Evolutionary conservation across 768 basidiomycete species (phyloP).

Genomic region (Lactarius hengduanensis): DNA sequence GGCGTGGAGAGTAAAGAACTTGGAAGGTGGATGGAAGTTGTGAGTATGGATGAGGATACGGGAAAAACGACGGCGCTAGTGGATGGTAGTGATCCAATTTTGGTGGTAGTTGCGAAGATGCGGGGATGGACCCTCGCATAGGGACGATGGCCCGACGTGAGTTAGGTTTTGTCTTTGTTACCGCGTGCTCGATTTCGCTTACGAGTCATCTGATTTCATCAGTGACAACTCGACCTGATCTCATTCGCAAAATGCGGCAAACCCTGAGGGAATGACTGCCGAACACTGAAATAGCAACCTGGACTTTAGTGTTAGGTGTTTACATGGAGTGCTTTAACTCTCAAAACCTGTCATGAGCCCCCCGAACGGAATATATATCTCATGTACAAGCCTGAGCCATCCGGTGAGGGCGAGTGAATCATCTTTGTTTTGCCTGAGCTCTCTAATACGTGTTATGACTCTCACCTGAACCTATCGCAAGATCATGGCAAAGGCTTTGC

Average conservation of each 20-base stretch:
- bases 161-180: not conserved
- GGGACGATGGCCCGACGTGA: not conserved
- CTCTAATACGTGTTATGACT: no score
- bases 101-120: slow-evolving; percentile 15
- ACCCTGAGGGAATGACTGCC: no score
- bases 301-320: not conserved
- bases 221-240: no score
- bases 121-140: slow-evolving; percentile 16
- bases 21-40: slow-evolving; percentile 73
- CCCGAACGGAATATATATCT: no score
- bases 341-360: not conserved
- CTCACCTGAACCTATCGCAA: no score
- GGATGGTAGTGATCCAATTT: slow-evolving; percentile 20
- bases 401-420: not conserved
- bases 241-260: no score
- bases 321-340: not conserved
- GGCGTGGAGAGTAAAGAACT: slow-evolving; percentile 85
- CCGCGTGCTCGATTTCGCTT: not conserved
- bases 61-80: slow-evolving; percentile 14
- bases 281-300: not conserved
- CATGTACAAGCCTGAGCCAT: no score
- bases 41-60: slow-evolving; percentile 53
- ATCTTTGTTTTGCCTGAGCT: no score
- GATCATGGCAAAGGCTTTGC: no score
- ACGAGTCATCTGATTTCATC: not conserved